A percentile compares a stretch with the other conserved stretches of the same genome.
Evolutionary conservation across 768 basidiomycete species (phyloP).

Genomic region (Auriscalpium orientale): DNA sequence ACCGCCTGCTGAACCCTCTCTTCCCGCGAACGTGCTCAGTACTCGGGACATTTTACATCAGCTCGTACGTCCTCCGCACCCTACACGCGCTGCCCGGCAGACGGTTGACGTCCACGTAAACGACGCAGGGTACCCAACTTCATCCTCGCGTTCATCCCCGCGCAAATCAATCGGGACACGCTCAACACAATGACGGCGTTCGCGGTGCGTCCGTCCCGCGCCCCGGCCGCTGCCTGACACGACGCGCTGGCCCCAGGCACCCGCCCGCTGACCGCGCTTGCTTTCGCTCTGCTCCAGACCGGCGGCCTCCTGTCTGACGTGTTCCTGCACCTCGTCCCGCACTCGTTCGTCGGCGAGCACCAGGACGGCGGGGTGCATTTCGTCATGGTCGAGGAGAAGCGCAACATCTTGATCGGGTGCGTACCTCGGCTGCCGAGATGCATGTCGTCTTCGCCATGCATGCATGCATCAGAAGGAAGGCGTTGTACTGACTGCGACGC

Average conservation of each 20-base stretch:
- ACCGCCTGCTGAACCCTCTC: background rate
- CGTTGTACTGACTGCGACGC: background rate
- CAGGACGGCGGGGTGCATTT: constrained; percentile 66
- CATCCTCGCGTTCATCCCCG: constrained; percentile 89
- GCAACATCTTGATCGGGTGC: constrained; percentile 86
- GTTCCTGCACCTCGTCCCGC: constrained; percentile 86
- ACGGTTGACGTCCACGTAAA: background rate
- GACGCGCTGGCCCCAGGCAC: background rate
- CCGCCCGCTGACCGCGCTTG: constrained; percentile 4
- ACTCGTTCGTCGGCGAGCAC: constrained; percentile 86
- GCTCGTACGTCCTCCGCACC: constrained; percentile 57
- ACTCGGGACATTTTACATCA: constrained; percentile 92
- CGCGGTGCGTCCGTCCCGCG: constrained; percentile 46
- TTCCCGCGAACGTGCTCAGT: constrained; percentile 31
- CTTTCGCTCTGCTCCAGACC: constrained; percentile 36
- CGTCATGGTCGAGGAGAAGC: constrained; percentile 82
- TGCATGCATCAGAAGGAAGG: background rate
- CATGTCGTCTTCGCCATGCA: background rate
- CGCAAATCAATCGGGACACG: constrained; percentile 75
- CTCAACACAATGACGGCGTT: constrained; percentile 94
- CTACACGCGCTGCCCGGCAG: too few relatives aligned
- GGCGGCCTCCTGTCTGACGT: constrained; percentile 91
- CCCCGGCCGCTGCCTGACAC: background rate
- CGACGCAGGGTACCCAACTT: constrained; percentile 77
- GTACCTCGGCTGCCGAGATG: constrained; percentile 13